These are phyloP conservation scores for Chaetomium cochliodes DNA, from an alignment of 495 filamentous ascomycete genomes.

Conservation along the genomic window DNA sequence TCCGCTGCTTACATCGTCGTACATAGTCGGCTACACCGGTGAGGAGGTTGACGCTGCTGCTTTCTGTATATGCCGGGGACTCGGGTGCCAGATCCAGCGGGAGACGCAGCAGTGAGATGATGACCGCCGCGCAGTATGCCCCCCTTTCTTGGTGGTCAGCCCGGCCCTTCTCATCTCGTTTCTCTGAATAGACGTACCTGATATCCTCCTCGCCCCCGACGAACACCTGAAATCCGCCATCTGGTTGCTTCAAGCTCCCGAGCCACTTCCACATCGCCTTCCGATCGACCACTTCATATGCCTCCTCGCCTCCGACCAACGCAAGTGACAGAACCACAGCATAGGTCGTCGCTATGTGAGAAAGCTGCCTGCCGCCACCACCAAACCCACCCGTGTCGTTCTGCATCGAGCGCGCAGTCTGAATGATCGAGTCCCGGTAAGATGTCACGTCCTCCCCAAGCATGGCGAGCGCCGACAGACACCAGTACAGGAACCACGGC, in stretches of 20 bases:
- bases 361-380: conserved; percentile 85
- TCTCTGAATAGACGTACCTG: conserved; percentile 54
- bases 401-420: conserved; percentile 75
- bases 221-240: conserved; percentile 80
- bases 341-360: conserved; percentile 86
- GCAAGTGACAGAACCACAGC: conserved; percentile 74
- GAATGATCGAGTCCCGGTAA: conserved; percentile 65
- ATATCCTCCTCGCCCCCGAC: conserved; percentile 88
- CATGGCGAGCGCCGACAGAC: conserved; percentile 64
- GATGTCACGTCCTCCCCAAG: conserved; percentile 72
- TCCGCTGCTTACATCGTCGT: conserved; percentile 63
- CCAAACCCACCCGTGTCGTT: conserved; percentile 86
- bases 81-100: conserved; percentile 74
- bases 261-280: conserved; percentile 87
- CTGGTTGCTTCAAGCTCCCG: conserved; percentile 72
- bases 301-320: conserved; percentile 70
- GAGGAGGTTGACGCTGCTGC: conserved; percentile 54
- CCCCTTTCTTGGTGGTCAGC: conserved; percentile 53
- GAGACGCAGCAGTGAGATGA: conserved; percentile 78
- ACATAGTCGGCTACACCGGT: conserved; percentile 76
- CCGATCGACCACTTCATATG: conserved; percentile 74
- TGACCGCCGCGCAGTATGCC: conserved; percentile 81
- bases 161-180: neutral
- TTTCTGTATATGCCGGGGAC: conserved; percentile 48
- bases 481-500: conserved; percentile 95